These are phyloP conservation scores for Aspergillus ellipticus DNA, from an alignment of 495 filamentous ascomycete species.

Conservation along the genomic window DNA sequence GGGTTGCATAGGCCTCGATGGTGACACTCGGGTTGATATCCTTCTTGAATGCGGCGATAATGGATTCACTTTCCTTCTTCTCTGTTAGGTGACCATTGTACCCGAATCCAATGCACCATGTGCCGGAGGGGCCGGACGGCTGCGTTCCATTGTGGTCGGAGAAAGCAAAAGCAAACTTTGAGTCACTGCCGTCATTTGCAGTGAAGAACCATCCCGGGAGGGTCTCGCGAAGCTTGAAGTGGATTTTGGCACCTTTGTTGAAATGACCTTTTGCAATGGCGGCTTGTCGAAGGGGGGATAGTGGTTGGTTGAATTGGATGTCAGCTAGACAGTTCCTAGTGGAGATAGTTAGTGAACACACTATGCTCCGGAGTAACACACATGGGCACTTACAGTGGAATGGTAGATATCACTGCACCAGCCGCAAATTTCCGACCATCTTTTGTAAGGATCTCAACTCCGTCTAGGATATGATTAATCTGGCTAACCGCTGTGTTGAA, in stretches of 20 bases:
- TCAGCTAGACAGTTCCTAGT: constrained; percentile 16
- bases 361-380: too few relatives aligned
- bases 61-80: constrained; percentile 11
- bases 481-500: neutral
- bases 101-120: constrained; percentile 22
- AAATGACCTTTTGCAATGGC: constrained; percentile 21
- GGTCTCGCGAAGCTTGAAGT: constrained; percentile 18
- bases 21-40: constrained; percentile 12
- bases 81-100: constrained; percentile 16
- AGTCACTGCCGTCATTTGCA: constrained; percentile 1
- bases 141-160: constrained; percentile 24
- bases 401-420: constrained; percentile 4
- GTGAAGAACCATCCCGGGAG: constrained; percentile 12
- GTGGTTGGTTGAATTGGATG: constrained; percentile 20
- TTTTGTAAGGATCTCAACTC: neutral
- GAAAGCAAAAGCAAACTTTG: constrained; percentile 18
- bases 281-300: constrained; percentile 15
- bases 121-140: constrained; percentile 12
- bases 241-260: constrained; percentile 24
- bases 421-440: neutral
- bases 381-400: constrained; percentile 11
- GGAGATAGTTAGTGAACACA: too few relatives aligned
- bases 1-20: constrained; percentile 18
- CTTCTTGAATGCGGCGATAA: constrained; percentile 2
- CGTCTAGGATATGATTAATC: neutral